Evolutionary conservation across 2,329 filamentous ascomycete genomes (phyloP), one percentile per base, ranked within the genome.

Genomic region (Fusarium nisikadoi): DNA sequence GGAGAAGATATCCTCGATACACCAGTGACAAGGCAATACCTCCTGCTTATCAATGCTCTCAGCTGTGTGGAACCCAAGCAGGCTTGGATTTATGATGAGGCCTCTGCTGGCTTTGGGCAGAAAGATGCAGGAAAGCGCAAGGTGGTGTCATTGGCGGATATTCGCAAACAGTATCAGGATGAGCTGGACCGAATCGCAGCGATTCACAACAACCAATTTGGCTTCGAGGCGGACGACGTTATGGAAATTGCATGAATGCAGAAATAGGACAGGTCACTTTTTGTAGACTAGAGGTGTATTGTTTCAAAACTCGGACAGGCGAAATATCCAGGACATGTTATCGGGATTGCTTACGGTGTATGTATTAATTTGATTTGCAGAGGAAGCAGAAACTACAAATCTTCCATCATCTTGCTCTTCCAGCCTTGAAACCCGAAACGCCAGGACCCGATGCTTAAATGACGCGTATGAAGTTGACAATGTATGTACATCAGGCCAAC

Each of bases 11-110:
- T 86, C 8, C 83, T 90, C 16, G 90, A 92, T 74, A 92, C 90
- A 1, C 86, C 87, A 2, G 86, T 93, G 36, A 90, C 92, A 50
- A 89, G 93, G 74, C 92, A 94, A 77, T 96, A 97, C 76, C 84
- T 98, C n/a, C 87, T 94, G 68, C 88, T 99, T 47, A 97, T 99
- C 84, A 99, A 99, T 80, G 92, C 94, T 2, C 86, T 99, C 68
- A 94, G 93, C 73, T 97, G 94, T 71, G 94, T 98, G 43, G 90
- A 93, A 53, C 86, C 91, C 64, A 90, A 88, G 74, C 90, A 93
- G 70, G 93, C 97, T 77, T 99, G 97, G 89, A 89, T 97, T 79
- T 90, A 89, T 53, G 77, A 80, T 80, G 79, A 82, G 57, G 76
- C 79, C 17, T 60, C 72, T 13, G 59, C 72, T 13, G 73, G 63